These are phyloP conservation scores for Tilletiaria anomala DNA, from an alignment of 1,284 basidiomycete genomes.

Conservation along the genomic window DNA sequence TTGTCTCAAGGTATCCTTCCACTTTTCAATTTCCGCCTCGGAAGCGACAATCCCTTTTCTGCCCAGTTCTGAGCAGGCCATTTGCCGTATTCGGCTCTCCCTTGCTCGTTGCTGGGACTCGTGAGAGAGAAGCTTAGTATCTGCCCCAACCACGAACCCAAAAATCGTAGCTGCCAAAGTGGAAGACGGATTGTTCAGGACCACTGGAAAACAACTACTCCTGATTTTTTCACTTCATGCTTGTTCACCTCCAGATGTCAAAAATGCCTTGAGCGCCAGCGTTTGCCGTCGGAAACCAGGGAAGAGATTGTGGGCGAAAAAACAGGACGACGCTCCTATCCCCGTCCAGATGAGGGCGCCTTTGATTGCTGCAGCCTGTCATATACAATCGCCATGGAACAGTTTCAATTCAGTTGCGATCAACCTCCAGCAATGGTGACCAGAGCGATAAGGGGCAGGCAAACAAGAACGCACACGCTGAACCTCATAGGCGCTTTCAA, in stretches of 20 bases:
- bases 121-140: slow-evolving; percentile 24
- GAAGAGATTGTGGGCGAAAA: slow-evolving; percentile 27
- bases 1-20: slow-evolving; percentile 18
- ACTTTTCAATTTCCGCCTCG: slow-evolving; percentile 28
- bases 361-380: slow-evolving; percentile 21
- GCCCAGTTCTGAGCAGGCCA: slow-evolving; percentile 22
- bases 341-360: slow-evolving; percentile 18
- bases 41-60: slow-evolving; percentile 24
- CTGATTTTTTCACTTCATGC: no score
- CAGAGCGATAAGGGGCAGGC: neutral
- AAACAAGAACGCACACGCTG: slow-evolving; percentile 14
- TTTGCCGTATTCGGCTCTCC: slow-evolving; percentile 20
- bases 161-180: slow-evolving; percentile 16
- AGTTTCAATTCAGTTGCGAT: no score
- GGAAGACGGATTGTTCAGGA: no score
- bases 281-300: slow-evolving; percentile 24
- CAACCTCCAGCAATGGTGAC: neutral
- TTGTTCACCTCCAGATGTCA: slow-evolving; percentile 17
- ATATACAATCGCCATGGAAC: neutral
- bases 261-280: slow-evolving; percentile 27
- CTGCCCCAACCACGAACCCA: slow-evolving; percentile 28
- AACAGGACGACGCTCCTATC: slow-evolving; percentile 16
- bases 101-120: slow-evolving; percentile 20
- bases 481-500: slow-evolving; percentile 23
- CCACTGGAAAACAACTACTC: no score